Conservation (phyloP, 177 flowering plant genomes). For the Vitis hybrid region DNA sequence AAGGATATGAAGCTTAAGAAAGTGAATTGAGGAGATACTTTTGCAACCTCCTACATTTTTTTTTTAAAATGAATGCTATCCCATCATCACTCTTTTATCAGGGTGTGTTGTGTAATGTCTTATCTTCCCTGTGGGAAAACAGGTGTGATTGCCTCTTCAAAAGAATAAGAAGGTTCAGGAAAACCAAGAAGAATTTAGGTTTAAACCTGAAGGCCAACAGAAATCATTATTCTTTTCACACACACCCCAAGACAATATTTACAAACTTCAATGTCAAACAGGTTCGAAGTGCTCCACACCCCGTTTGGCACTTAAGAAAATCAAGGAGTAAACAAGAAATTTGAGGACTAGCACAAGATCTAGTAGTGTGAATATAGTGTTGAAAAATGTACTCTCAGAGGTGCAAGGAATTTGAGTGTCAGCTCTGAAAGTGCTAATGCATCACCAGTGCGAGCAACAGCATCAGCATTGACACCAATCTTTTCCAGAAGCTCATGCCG, state of each 20-base stretch:
- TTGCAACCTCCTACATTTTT: no score
- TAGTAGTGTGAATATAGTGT: slow-evolving; percentile 5
- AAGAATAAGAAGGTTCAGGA: not conserved
- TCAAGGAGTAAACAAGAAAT: not conserved
- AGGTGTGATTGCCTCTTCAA: not conserved
- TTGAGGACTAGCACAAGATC: not conserved
- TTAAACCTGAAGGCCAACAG: not conserved
- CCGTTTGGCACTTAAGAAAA: no score
- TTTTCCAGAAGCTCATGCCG: slow-evolving; percentile 80
- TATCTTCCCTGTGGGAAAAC: not conserved
- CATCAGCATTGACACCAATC: slow-evolving; percentile 75
- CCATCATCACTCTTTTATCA: no score
- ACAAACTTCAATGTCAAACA: not conserved
- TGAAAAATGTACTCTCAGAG: slow-evolving; percentile 61
- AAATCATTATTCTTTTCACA: not conserved
- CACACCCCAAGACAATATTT: not conserved
- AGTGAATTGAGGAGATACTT: no score
- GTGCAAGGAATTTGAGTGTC: slow-evolving; percentile 79
- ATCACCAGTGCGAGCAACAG: slow-evolving; percentile 77
- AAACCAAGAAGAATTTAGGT: not conserved
- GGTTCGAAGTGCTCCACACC: not conserved
- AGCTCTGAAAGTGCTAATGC: slow-evolving; percentile 84
- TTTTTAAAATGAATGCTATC: no score
- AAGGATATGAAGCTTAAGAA: no score
- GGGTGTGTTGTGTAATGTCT: no score